These are phyloP conservation scores for Verticillium nubilum DNA, from an alignment of 2,329 filamentous ascomycete genomes.

Conservation along the genomic window DNA sequence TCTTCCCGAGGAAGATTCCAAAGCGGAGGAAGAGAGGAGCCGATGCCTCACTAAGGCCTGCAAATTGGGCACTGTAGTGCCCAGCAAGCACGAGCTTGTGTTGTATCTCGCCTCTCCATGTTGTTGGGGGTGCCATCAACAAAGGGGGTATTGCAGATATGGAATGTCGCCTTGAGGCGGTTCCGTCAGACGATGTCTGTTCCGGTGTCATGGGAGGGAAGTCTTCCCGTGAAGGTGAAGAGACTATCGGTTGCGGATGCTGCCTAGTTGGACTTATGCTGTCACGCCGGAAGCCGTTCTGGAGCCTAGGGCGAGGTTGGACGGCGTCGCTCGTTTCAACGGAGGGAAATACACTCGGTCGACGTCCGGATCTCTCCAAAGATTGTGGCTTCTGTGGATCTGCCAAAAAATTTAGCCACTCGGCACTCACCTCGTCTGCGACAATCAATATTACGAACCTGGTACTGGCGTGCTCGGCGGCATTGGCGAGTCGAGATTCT, in stretches of 20 bases:
- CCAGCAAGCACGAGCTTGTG: conserved; percentile 27
- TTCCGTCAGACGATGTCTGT: conserved; percentile 7
- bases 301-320: conserved; percentile 17
- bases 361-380: not conserved
- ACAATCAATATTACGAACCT: conserved; percentile 23
- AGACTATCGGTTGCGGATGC: conserved; percentile 25
- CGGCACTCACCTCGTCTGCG: not conserved
- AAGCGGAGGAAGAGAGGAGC: conserved; percentile 43
- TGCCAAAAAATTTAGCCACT: conserved; percentile 4
- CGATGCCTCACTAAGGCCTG: conserved; percentile 18
- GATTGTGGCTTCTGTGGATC: conserved; percentile 25
- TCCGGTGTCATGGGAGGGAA: conserved; percentile 24
- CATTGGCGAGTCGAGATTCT: conserved; percentile 50
- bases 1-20: conserved; percentile 62
- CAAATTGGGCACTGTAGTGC: conserved; percentile 26
- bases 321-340: not conserved
- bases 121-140: conserved; percentile 44
- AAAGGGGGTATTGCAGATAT: conserved; percentile 30
- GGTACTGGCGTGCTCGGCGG: conserved; percentile 42
- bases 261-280: conserved; percentile 19
- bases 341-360: not conserved
- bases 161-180: not conserved
- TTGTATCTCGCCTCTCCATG: conserved; percentile 22
- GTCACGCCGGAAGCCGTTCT: conserved; percentile 24
- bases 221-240: conserved; percentile 35